Percentiles rank a stretch among this genome's conserved stretches.
Conservation (phyloP, 345 rosid genomes). For the Luvunga scandens region DNA sequence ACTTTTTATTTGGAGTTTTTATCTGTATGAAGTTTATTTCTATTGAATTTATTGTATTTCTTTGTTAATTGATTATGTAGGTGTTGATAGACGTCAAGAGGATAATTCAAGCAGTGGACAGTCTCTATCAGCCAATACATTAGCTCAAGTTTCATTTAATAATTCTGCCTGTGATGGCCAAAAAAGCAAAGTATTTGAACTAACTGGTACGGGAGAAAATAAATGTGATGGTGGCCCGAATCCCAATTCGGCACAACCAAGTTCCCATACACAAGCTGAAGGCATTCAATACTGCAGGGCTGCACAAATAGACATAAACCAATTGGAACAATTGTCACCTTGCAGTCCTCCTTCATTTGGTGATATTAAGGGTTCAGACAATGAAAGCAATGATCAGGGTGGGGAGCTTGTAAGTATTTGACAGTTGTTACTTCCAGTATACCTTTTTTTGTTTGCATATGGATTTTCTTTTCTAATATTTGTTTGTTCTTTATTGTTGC, state of each 20-base stretch:
- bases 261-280: conserved; percentile 18
- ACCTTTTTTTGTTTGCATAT: neutral
- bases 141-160: conserved; percentile 4
- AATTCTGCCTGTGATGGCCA: conserved; percentile 11
- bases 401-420: conserved; percentile 34
- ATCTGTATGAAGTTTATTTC: neutral
- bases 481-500: neutral
- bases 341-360: conserved; percentile 55
- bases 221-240: conserved; percentile 8
- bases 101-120: conserved; percentile 17
- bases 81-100: conserved; percentile 10
- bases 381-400: conserved; percentile 39
- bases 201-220: conserved; percentile 16
- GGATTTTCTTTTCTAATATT: neutral
- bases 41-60: neutral
- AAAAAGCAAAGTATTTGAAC: conserved; percentile 25
- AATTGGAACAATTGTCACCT: conserved; percentile 28
- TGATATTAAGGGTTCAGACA: conserved; percentile 43
- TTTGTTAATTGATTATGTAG: conserved; percentile 10
- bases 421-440: neutral
- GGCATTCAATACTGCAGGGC: conserved; percentile 19
- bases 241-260: conserved; percentile 18
- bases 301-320: conserved; percentile 22
- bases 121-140: neutral
- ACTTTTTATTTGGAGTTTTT: neutral